Evolutionary conservation across 2,329 filamentous ascomycete species (phyloP), one percentile per base, ranked within the genome.

Genomic region (Myriosclerotinia scirpicola): DNA sequence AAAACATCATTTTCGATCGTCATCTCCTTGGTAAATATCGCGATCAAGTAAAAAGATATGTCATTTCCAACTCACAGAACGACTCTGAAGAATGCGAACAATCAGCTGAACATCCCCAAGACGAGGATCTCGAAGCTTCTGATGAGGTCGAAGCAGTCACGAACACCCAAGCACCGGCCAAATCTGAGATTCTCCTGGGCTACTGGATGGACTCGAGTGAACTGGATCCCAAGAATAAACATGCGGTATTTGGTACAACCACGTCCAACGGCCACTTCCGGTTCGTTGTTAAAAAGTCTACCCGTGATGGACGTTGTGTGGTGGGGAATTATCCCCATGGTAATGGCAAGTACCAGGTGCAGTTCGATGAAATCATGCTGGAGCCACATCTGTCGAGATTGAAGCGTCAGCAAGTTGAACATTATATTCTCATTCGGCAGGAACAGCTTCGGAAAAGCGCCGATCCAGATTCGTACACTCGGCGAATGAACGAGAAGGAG

Each of bases 221-320:
- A 60, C 52, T 73, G 0, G 76, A 81, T 2, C 73, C 78, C 2
- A 76, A 77, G 15, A 81, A 88, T 72, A 84, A 85, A 63, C 86
- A 89, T 71, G 87, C 86, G 0, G 85, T 88, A 0, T 86, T 84
- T 64, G 87, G 87, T 4, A 87, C 89, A 14, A 76, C 89, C 0
- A 85, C 85, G 0, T 81, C 82, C 22, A 87, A 87, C 65, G 85
- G 88, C 69, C 87, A 87, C 82, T 88, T 89, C 73, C 79, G 87
- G 0, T 85, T 88, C 64, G 88, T 88, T 74, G 79, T 89, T 0
- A 81, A 85, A 0, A 80, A 84, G 7, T 81, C 87, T 71, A 88
- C 86, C 0, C 82, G 85, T 3, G 85, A 88, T 71, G 86, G 86
- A 3, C 82, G 84, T 0, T 81, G 80, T 40, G 78, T 86, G 1